Evolutionary conservation across 2,329 filamentous ascomycete species (phyloP).

Genomic region (Colletotrichum liriopes): DNA sequence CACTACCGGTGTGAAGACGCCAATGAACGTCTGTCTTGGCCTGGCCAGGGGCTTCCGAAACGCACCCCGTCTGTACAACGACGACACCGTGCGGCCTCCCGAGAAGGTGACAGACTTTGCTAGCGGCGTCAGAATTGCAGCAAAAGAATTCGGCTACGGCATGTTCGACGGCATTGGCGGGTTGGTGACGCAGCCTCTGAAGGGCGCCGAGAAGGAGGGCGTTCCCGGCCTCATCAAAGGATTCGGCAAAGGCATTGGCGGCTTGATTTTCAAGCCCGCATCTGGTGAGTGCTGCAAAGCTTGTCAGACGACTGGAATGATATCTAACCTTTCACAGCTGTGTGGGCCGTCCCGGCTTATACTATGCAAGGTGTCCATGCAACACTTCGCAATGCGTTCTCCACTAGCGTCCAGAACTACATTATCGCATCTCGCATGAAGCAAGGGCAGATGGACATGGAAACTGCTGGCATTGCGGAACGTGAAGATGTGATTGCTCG

Average conservation of each 20-base stretch:
- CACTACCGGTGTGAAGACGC: conserved; percentile 81
- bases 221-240: conserved; percentile 80
- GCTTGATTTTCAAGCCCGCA: conserved; percentile 85
- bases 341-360: conserved; percentile 84
- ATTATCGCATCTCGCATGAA: conserved; percentile 83
- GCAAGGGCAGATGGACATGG: conserved; percentile 80
- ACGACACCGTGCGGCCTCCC: conserved; percentile 83
- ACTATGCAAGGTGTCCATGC: conserved; percentile 87
- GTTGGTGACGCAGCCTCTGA: conserved; percentile 82
- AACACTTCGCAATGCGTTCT: conserved; percentile 80
- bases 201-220: conserved; percentile 67
- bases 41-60: conserved; percentile 92
- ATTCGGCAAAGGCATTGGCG: conserved; percentile 86
- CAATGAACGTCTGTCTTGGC: conserved; percentile 87
- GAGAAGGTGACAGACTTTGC: conserved; percentile 85
- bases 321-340: conserved; percentile 55
- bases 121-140: conserved; percentile 83
- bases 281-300: conserved; percentile 70
- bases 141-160: conserved; percentile 83
- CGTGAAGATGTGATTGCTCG: conserved; percentile 74
- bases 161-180: conserved; percentile 88
- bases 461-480: conserved; percentile 69
- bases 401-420: conserved; percentile 82
- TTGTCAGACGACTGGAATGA: not conserved
- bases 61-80: conserved; percentile 87